Evolutionary conservation across 208 protist genomes (phyloP).

Genomic region (Crithidia expoeki): DNA sequence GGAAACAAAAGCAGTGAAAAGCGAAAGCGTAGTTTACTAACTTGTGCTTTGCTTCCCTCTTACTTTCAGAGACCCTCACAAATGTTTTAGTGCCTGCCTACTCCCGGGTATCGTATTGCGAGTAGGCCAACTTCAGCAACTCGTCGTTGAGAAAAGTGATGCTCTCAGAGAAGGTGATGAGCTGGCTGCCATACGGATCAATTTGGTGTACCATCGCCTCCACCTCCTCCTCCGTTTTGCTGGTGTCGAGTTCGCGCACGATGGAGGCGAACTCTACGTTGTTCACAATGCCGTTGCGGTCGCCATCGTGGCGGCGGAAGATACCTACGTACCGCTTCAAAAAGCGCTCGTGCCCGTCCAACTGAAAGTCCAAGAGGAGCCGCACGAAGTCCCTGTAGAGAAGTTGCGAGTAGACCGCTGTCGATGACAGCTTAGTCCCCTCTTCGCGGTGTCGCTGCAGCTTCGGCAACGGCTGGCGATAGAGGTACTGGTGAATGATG

Average conservation of each 20-base stretch:
- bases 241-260: constrained; percentile 52
- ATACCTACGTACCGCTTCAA: constrained; percentile 72
- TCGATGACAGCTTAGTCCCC: constrained; percentile 13
- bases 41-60: too few species aligned
- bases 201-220: constrained; percentile 61
- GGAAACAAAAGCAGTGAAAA: too few species aligned
- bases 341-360: constrained; percentile 89
- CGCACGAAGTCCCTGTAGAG: constrained; percentile 73
- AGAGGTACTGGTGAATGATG: constrained; percentile 60
- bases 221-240: constrained; percentile 61
- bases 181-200: constrained; percentile 71
- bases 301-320: constrained; percentile 74
- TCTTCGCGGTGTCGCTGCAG: constrained; percentile 27
- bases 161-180: constrained; percentile 87
- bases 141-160: constrained; percentile 76
- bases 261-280: constrained; percentile 65
- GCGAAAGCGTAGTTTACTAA: too few species aligned
- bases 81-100: too few species aligned
- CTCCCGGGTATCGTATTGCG: constrained; percentile 9
- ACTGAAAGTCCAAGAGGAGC: constrained; percentile 89
- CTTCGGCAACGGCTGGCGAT: constrained; percentile 36
- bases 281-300: constrained; percentile 84
- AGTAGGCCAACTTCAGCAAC: constrained; percentile 44
- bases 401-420: constrained; percentile 39
- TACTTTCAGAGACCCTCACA: too few species aligned